A percentile compares a stretch with the other conserved stretches of the same genome.
phyloP scores from a whole-genome alignment of 1,284 basidiomycete genomes.

The Sporisorium iseilematis-ciliati region DNA sequence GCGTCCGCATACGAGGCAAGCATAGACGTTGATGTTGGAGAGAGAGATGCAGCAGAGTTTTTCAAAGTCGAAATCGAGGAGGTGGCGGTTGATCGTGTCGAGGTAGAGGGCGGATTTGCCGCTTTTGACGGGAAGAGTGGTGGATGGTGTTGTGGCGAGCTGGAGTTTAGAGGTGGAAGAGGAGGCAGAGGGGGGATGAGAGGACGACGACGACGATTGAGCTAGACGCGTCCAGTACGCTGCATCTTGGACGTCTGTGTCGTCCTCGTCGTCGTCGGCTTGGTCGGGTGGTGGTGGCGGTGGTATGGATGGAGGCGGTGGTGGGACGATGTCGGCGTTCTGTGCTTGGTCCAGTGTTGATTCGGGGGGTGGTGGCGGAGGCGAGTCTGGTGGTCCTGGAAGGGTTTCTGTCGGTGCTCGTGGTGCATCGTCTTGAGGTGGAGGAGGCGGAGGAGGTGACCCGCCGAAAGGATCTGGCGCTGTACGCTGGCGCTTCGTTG shows the following conservation, averaged over 20 bases:
- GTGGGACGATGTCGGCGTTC: conserved; percentile 32
- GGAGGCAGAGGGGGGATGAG: conserved; percentile 5
- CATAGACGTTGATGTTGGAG: conserved; percentile 97
- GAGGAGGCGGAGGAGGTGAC: conserved; percentile 33
- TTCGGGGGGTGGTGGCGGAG: conserved; percentile 50
- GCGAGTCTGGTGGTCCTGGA: conserved; percentile 22
- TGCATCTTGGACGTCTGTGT: conserved; percentile 44
- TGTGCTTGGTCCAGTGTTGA: conserved; percentile 12
- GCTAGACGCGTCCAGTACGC: conserved; percentile 60
- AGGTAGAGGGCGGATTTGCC: conserved; percentile 87
- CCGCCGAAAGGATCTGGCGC: neutral
- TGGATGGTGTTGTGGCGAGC: neutral
- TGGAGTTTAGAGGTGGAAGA: neutral
- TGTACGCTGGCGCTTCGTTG: conserved; percentile 26
- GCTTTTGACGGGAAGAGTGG: conserved; percentile 60
- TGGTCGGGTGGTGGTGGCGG: conserved; percentile 35
- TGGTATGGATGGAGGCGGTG: conserved; percentile 27
- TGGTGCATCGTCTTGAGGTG: conserved; percentile 16
- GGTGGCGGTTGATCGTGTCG: conserved; percentile 76
- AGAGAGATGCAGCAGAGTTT: conserved; percentile 96
- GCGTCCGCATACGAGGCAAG: conserved; percentile 96
- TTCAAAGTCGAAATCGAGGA: conserved; percentile 99
- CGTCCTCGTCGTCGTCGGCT: conserved; percentile 34
- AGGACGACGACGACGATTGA: conserved; percentile 28
- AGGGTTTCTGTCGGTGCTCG: neutral